Evolutionary conservation across 371 early-diverging fungal species (phyloP).

Genomic region (Mucor sp.): DNA sequence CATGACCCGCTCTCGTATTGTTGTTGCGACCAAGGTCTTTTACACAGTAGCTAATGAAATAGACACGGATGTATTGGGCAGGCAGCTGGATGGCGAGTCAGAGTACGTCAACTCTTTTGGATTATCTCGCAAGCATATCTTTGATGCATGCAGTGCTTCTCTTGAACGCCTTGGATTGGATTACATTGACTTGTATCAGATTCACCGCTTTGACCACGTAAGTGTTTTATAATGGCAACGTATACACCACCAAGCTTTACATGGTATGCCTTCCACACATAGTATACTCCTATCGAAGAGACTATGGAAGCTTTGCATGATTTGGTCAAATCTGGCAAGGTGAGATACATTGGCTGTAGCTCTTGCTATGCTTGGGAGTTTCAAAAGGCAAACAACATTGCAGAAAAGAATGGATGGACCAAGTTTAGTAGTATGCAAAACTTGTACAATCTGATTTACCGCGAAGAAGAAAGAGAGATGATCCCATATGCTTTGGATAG

Average conservation of each 20-base stretch:
- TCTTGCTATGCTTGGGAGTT: slow-evolving; percentile 34
- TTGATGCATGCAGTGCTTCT: slow-evolving; percentile 53
- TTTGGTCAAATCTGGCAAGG: slow-evolving; percentile 45
- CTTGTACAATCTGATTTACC: slow-evolving; percentile 46
- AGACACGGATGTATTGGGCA: not conserved
- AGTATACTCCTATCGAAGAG: slow-evolving; percentile 46
- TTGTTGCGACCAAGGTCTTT: slow-evolving; percentile 44
- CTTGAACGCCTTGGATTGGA: slow-evolving; percentile 51
- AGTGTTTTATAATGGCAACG: not conserved
- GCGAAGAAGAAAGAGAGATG: slow-evolving; percentile 61
- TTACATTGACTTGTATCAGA: slow-evolving; percentile 67
- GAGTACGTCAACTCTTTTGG: slow-evolving; percentile 37
- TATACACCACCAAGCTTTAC: too few relatives aligned
- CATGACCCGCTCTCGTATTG: slow-evolving; percentile 40
- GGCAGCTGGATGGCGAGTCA: not conserved
- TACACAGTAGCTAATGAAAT: not conserved
- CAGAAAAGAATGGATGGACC: slow-evolving; percentile 49
- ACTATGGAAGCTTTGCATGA: slow-evolving; percentile 57
- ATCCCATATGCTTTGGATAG: slow-evolving; percentile 36
- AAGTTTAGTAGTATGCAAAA: slow-evolving; percentile 49
- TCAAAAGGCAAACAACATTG: slow-evolving; percentile 28
- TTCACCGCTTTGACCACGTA: slow-evolving; percentile 44
- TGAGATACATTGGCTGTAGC: slow-evolving; percentile 42
- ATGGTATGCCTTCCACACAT: not conserved
- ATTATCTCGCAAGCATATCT: slow-evolving; percentile 54